Conservation (phyloP, 176 grass and related monocot species). For the Hyparrhenia diplandra region DNA sequence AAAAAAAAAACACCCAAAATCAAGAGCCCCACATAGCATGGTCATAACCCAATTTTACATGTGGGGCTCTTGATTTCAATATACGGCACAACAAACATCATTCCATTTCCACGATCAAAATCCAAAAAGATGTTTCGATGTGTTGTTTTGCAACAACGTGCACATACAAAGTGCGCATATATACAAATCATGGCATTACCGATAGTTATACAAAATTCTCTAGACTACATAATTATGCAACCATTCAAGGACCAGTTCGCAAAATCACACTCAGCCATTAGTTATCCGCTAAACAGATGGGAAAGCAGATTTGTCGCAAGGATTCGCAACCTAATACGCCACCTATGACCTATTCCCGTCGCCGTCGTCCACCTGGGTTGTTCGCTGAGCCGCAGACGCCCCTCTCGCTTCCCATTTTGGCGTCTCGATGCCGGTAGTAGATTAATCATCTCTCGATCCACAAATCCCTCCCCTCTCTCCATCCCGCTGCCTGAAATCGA, state of each 20-base stretch:
- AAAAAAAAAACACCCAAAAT: no score
- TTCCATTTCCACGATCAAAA: no score
- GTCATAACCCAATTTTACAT: no score
- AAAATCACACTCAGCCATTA: slow-evolving; percentile 1
- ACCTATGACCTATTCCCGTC: neutral
- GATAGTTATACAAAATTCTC: no score
- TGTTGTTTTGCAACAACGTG: no score
- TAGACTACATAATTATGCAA: no score
- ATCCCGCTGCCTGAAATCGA: neutral
- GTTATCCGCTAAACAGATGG: neutral
- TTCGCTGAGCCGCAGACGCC: neutral
- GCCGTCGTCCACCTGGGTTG: neutral
- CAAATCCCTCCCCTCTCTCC: neutral
- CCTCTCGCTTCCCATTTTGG: neutral
- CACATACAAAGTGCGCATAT: no score
- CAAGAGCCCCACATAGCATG: no score
- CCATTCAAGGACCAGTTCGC: neutral
- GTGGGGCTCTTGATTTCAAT: no score
- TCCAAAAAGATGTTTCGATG: no score
- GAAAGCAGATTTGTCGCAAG: slow-evolving; percentile 2
- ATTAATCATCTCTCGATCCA: slow-evolving; percentile 15
- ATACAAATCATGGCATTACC: no score
- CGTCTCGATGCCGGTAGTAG: slow-evolving; percentile 17
- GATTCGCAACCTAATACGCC: slow-evolving; percentile 1
- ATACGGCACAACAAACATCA: no score